Evolutionary conservation across 176 grass and related monocot genomes (phyloP).

Genomic region (Ensete glaucum): DNA sequence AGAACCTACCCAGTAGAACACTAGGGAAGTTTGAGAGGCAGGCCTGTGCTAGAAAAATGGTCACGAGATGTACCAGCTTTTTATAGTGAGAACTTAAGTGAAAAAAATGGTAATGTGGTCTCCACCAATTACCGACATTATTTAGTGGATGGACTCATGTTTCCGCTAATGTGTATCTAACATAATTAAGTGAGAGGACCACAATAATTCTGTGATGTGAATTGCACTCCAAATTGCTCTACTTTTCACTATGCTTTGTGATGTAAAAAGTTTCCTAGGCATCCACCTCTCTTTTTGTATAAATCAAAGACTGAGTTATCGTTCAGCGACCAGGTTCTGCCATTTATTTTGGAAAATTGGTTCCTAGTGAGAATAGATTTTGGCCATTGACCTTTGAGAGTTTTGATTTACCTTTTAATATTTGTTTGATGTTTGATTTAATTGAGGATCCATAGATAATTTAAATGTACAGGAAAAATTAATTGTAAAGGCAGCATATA

Average conservation of each 20-base stretch:
- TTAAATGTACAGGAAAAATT: too few species aligned
- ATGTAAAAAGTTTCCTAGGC: background rate
- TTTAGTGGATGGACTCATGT: constrained; percentile 5
- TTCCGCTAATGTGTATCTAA: constrained; percentile 8
- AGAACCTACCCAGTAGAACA: background rate
- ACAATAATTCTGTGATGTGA: constrained; percentile 2
- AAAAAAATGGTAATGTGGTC: constrained; percentile 2
- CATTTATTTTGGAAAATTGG: too few species aligned
- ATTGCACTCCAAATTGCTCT: background rate
- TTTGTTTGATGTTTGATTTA: too few species aligned
- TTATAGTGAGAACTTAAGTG: background rate
- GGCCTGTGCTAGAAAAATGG: background rate
- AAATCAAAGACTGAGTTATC: too few species aligned
- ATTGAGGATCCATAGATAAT: too few species aligned
- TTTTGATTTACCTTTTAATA: too few species aligned
- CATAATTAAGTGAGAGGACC: background rate
- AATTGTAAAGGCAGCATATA: too few species aligned
- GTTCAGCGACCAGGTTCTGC: too few species aligned
- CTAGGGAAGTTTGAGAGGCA: background rate
- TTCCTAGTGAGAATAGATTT: too few species aligned
- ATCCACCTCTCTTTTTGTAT: too few species aligned
- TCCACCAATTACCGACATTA: constrained; percentile 10
- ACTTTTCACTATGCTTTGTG: background rate
- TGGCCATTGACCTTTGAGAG: too few species aligned
- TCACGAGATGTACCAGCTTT: background rate